phyloP scores from a whole-genome alignment of 305 asterid genomes.

The Fraxinus latifolia region DNA sequence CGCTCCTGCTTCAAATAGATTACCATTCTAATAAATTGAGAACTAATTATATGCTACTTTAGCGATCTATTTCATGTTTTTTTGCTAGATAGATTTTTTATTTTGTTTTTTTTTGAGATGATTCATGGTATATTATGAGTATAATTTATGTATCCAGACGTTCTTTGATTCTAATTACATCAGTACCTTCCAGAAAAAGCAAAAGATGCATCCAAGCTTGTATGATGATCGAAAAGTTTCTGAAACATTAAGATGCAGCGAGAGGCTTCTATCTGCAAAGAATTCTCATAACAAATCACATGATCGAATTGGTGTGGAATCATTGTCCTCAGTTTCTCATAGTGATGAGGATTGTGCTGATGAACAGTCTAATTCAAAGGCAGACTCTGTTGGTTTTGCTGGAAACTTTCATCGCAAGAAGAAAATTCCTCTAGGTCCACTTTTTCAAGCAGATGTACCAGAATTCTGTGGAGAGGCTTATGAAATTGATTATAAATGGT shows the following conservation, averaged over 20 bases:
- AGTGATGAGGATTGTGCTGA: constrained; percentile 22
- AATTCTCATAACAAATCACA: constrained; percentile 28
- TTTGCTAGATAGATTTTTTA: background rate
- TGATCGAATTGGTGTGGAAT: constrained; percentile 14
- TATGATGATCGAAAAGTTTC: constrained; percentile 44
- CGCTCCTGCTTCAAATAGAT: background rate
- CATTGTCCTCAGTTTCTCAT: constrained; percentile 34
- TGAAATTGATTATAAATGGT: constrained; percentile 54
- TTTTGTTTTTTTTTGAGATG: background rate
- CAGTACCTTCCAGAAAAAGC: constrained; percentile 52
- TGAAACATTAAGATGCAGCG: constrained; percentile 45
- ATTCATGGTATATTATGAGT: background rate
- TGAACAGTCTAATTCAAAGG: constrained; percentile 29
- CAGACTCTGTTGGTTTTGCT: constrained; percentile 26
- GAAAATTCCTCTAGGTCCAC: constrained; percentile 42
- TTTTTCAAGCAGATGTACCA: constrained; percentile 53
- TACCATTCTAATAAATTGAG: background rate
- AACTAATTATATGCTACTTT: background rate
- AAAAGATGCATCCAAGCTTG: constrained; percentile 75
- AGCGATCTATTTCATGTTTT: background rate
- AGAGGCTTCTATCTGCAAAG: constrained; percentile 37
- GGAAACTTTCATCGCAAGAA: constrained; percentile 27
- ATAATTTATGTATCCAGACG: background rate
- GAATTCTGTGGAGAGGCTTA: constrained; percentile 36
- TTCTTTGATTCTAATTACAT: constrained; percentile 24